These are phyloP conservation scores for Mesostigma viride DNA, from an alignment of 139 green algal species.

Conservation along the genomic window DNA sequence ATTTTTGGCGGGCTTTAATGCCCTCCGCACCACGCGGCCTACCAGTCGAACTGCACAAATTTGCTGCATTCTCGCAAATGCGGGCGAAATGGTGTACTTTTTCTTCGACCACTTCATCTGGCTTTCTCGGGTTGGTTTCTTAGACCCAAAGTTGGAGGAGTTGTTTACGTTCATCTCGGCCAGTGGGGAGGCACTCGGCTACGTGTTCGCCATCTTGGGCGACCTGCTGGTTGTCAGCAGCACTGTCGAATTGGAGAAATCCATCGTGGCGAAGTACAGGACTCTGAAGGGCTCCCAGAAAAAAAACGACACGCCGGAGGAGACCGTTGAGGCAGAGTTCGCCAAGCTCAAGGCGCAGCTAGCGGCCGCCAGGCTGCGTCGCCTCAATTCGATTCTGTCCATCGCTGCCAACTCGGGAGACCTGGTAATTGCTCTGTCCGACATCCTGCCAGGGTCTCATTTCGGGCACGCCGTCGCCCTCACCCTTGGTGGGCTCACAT, in stretches of 20 bases:
- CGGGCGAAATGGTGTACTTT: not conserved
- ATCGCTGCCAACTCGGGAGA: not conserved
- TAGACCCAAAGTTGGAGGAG: not conserved
- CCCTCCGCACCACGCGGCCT: not conserved
- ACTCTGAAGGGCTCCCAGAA: not conserved
- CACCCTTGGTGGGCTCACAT: not conserved
- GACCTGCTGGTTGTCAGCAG: not conserved
- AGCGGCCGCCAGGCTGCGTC: not conserved
- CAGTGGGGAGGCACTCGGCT: not conserved
- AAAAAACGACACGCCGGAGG: not conserved
- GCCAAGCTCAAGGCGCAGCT: not conserved
- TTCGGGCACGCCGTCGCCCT: not conserved
- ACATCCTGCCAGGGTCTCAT: not conserved
- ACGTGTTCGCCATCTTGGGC: not conserved
- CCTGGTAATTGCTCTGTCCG: not conserved
- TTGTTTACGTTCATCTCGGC: not conserved
- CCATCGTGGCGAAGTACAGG: not conserved
- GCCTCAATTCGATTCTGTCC: not conserved
- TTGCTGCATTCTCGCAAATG: not conserved
- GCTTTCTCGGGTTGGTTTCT: not conserved
- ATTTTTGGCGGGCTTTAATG: not conserved
- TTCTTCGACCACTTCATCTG: slow-evolving; percentile 3
- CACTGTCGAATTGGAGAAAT: not conserved
- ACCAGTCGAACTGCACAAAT: not conserved
- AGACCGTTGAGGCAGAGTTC: not conserved